Evolutionary conservation across 352 stramenopile species (phyloP).

Genomic region (Pythium insidiosum): DNA sequence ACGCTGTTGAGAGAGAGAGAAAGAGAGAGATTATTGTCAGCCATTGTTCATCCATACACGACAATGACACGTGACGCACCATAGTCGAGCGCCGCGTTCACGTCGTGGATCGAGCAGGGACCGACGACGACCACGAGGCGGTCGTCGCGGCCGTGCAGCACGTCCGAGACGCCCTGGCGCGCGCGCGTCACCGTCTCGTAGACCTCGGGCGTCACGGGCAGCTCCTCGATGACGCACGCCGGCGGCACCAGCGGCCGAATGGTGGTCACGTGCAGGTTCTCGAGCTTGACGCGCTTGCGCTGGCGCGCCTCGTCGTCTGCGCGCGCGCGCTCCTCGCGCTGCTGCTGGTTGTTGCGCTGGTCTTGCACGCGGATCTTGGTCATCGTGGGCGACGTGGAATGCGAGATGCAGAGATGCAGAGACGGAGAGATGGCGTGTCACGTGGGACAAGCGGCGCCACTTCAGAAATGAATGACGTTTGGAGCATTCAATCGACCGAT

Average conservation of each 20-base stretch:
- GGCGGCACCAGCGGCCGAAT: conserved; percentile 68
- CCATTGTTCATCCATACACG: too few species aligned
- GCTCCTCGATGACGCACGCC: conserved; percentile 60
- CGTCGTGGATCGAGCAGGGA: conserved; percentile 80
- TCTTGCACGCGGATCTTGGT: conserved; percentile 22
- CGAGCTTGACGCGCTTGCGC: conserved; percentile 58
- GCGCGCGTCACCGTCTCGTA: conserved; percentile 53
- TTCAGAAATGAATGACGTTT: conserved; percentile 18
- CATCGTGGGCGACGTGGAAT: conserved; percentile 4
- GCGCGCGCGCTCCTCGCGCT: too few species aligned
- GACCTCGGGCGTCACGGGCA: conserved; percentile 58
- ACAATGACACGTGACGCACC: too few species aligned
- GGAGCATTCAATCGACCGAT: too few species aligned
- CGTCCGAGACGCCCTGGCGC: conserved; percentile 39
- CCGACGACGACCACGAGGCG: conserved; percentile 69
- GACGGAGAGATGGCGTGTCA: conserved; percentile 1
- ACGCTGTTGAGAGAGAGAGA: too few species aligned
- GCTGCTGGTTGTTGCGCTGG: conserved; percentile 2
- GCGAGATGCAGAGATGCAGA: too few species aligned
- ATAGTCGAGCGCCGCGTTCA: conserved; percentile 68
- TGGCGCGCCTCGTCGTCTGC: conserved; percentile 22
- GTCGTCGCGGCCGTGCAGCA: conserved; percentile 62
- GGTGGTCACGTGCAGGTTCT: conserved; percentile 60
- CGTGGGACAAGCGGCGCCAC: conserved; percentile 5
- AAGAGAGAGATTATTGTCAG: too few species aligned